Conservation (phyloP, 139 green algal species). For the Dunaliella primolecta region DNA sequence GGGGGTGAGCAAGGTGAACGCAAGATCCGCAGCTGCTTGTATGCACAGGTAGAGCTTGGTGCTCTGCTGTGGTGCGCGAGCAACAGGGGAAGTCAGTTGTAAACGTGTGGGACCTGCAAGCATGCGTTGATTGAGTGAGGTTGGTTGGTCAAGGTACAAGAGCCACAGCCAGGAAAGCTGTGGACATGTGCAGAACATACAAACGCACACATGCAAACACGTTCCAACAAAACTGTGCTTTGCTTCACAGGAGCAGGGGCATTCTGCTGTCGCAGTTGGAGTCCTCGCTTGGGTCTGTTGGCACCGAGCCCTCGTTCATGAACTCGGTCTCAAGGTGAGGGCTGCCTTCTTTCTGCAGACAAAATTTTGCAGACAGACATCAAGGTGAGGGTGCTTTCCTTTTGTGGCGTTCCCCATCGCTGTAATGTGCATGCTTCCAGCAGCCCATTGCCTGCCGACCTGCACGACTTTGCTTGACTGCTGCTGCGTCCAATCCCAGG, state of each 20-base stretch:
- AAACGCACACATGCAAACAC: neutral
- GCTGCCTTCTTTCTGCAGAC: too few species aligned
- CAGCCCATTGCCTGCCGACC: too few species aligned
- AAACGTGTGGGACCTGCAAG: neutral
- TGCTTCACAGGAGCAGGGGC: neutral
- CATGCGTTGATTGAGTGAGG: too few species aligned
- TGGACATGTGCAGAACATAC: neutral
- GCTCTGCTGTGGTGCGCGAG: neutral
- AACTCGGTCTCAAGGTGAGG: neutral
- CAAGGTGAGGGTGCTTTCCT: neutral
- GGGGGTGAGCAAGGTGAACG: neutral
- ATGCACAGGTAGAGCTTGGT: too few species aligned
- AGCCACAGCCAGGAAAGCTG: too few species aligned
- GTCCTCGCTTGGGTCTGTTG: too few species aligned
- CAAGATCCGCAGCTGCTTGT: neutral
- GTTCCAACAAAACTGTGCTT: neutral
- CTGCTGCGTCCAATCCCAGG: too few species aligned
- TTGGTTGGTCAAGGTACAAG: too few species aligned
- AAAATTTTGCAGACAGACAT: neutral
- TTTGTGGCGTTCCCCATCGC: too few species aligned
- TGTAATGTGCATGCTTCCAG: neutral
- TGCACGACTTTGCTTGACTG: too few species aligned
- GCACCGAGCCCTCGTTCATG: neutral
- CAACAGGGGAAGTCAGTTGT: neutral
- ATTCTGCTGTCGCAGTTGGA: neutral